phyloP scores from a whole-genome alignment of 352 stramenopile species.

The Halophytophthora batemanensis region DNA sequence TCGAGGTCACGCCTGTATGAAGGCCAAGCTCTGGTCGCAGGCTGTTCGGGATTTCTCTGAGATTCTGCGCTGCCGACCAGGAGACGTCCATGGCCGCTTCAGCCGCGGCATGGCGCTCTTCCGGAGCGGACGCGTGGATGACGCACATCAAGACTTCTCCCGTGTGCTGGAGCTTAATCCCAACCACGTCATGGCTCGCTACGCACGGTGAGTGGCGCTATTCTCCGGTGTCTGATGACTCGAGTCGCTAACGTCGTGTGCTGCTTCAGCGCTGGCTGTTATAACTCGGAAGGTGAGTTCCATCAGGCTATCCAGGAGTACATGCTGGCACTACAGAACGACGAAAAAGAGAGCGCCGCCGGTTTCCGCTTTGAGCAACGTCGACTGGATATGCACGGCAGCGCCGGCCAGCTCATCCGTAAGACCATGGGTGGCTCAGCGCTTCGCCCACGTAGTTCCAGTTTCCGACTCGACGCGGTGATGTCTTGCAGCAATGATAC shows the following conservation, averaged over 20 bases:
- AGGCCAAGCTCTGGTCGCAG: slow-evolving; percentile 59
- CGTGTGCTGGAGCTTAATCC: slow-evolving; percentile 61
- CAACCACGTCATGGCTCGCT: slow-evolving; percentile 77
- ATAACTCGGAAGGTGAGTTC: slow-evolving; percentile 68
- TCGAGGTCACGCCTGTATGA: slow-evolving; percentile 65
- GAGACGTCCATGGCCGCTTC: slow-evolving; percentile 65
- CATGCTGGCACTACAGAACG: slow-evolving; percentile 61
- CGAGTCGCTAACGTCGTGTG: neutral
- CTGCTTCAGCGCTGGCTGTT: slow-evolving; percentile 50
- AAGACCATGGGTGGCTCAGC: slow-evolving; percentile 14
- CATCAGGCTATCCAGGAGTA: slow-evolving; percentile 75
- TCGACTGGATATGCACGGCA: slow-evolving; percentile 19
- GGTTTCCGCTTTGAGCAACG: slow-evolving; percentile 23
- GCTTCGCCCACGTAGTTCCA: slow-evolving; percentile 2
- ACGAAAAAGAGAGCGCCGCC: slow-evolving; percentile 46
- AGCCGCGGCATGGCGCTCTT: slow-evolving; percentile 75
- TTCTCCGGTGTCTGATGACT: neutral
- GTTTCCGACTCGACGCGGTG: neutral
- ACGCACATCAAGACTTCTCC: slow-evolving; percentile 63
- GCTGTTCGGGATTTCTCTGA: slow-evolving; percentile 53
- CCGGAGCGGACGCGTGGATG: slow-evolving; percentile 44
- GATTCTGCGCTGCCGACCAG: slow-evolving; percentile 41
- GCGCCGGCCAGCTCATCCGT: slow-evolving; percentile 19
- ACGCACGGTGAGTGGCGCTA: slow-evolving; percentile 32
- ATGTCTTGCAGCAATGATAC: too few species aligned